These are phyloP conservation scores for Fusarium sp. DNA, from an alignment of 2,329 filamentous ascomycete genomes.

Conservation along the genomic window DNA sequence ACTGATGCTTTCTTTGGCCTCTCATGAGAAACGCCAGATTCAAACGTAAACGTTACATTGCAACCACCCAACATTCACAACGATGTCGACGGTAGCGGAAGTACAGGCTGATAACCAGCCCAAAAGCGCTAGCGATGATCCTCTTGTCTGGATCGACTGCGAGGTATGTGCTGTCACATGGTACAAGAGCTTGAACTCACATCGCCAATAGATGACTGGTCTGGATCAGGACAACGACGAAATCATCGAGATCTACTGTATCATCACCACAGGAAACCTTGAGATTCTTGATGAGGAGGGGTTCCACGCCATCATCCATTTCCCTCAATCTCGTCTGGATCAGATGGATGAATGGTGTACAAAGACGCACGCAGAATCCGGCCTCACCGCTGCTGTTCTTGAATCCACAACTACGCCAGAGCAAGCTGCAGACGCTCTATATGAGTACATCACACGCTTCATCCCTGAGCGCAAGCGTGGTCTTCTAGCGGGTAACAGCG, in stretches of 20 bases:
- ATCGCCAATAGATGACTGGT: conserved; percentile 77
- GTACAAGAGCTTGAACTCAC: conserved; percentile 22
- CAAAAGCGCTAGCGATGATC: conserved; percentile 58
- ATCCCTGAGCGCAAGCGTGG: conserved; percentile 75
- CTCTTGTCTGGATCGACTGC: conserved; percentile 87
- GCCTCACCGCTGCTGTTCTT: conserved; percentile 81
- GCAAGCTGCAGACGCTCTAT: conserved; percentile 76
- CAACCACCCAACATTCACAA: conserved; percentile 6
- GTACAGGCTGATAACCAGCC: conserved; percentile 30
- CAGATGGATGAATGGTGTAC: conserved; percentile 92
- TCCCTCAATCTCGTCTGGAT: conserved; percentile 75
- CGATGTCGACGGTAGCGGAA: conserved; percentile 30
- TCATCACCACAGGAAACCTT: conserved; percentile 85
- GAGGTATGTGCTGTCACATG: conserved; percentile 51
- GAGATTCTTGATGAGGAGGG: conserved; percentile 79
- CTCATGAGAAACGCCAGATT: conserved; percentile 13
- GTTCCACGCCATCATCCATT: conserved; percentile 84
- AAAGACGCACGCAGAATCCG: conserved; percentile 80
- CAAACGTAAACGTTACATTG: conserved; percentile 26
- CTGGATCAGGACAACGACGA: conserved; percentile 79
- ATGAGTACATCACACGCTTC: conserved; percentile 80
- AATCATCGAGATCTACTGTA: conserved; percentile 92
- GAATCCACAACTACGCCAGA: conserved; percentile 77
- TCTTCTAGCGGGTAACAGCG: conserved; percentile 89
- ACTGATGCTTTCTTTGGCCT: conserved; percentile 9